Evolutionary conservation across 140 eudicot genomes (phyloP).

Genomic region (Artemisia princeps): DNA sequence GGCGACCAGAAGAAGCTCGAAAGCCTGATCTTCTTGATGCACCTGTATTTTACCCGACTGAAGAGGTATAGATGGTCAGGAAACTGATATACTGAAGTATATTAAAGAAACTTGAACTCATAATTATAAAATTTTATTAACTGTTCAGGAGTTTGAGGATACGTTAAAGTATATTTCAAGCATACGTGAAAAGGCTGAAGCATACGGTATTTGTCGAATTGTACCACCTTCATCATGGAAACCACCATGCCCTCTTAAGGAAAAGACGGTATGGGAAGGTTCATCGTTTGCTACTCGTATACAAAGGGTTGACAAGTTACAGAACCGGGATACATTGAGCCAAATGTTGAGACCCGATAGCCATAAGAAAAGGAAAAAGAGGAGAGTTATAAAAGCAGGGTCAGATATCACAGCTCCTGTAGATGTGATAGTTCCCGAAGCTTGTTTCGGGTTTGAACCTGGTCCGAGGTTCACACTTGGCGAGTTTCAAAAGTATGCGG

Average conservation of each 20-base stretch:
- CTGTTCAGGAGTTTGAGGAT: conserved; percentile 75
- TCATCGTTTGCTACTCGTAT: conserved; percentile 72
- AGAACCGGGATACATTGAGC: conserved; percentile 58
- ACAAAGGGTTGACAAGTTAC: conserved; percentile 88
- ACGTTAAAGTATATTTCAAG: conserved; percentile 66
- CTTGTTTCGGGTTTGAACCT: conserved; percentile 84
- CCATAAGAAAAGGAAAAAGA: conserved; percentile 67
- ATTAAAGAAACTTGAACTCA: not conserved
- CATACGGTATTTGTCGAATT: conserved; percentile 84
- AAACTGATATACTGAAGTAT: not conserved
- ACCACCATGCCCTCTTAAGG: conserved; percentile 77
- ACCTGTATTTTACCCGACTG: conserved; percentile 82
- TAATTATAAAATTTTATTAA: not conserved
- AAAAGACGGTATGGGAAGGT: conserved; percentile 56
- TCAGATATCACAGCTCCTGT: conserved; percentile 32
- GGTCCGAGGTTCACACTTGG: conserved; percentile 82
- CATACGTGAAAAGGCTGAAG: conserved; percentile 73
- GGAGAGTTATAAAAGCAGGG: conserved; percentile 54
- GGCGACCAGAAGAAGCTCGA: conserved; percentile 73
- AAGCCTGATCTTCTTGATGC: conserved; percentile 77
- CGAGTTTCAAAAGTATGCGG: conserved; percentile 72
- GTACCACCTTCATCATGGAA: conserved; percentile 98
- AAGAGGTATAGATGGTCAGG: conserved; percentile 51
- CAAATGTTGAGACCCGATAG: conserved; percentile 35
- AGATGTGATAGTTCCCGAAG: conserved; percentile 38